Evolutionary conservation across 1,139 yeast genomes (phyloP).

Genomic region (Yamadazyma kanchanaburiensis): DNA sequence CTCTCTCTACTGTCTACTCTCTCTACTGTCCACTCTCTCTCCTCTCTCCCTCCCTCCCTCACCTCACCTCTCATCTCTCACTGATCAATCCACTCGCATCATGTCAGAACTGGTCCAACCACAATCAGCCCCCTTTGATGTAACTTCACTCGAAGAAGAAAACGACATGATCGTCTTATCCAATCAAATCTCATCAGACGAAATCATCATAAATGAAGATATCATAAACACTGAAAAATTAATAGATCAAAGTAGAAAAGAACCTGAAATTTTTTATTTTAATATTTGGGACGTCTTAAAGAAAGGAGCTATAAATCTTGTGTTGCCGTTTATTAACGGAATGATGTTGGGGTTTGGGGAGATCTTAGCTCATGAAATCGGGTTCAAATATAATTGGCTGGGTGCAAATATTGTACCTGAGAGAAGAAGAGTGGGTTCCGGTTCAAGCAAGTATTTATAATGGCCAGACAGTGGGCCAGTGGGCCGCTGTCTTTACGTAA

Average conservation of each 20-base stretch:
- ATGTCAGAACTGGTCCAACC: too few species aligned
- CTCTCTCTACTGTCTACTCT: too few species aligned
- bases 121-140: slow-evolving; percentile 5
- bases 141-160: slow-evolving; percentile 10
- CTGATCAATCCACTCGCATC: too few species aligned
- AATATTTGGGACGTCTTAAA: slow-evolving; percentile 36
- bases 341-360: slow-evolving; percentile 97
- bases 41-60: too few species aligned
- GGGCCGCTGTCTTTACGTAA: too few species aligned
- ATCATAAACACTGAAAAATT: slow-evolving; percentile 20
- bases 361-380: slow-evolving; percentile 88
- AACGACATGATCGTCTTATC: slow-evolving; percentile 14
- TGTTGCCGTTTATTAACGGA: slow-evolving; percentile 89
- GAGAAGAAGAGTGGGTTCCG: slow-evolving; percentile 24
- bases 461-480: too few species aligned
- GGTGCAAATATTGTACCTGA: slow-evolving; percentile 64
- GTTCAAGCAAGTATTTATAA: slow-evolving; percentile 5
- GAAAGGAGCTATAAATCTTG: slow-evolving; percentile 65
- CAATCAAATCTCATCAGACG: slow-evolving; percentile 16
- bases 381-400: slow-evolving; percentile 74
- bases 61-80: too few species aligned
- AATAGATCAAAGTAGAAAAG: slow-evolving; percentile 16
- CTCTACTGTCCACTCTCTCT: too few species aligned
- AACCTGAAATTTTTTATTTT: slow-evolving; percentile 9
- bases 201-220: slow-evolving; percentile 15